phyloP scores from a whole-genome alignment of 129 eudicot species.

The Logfia minima region DNA sequence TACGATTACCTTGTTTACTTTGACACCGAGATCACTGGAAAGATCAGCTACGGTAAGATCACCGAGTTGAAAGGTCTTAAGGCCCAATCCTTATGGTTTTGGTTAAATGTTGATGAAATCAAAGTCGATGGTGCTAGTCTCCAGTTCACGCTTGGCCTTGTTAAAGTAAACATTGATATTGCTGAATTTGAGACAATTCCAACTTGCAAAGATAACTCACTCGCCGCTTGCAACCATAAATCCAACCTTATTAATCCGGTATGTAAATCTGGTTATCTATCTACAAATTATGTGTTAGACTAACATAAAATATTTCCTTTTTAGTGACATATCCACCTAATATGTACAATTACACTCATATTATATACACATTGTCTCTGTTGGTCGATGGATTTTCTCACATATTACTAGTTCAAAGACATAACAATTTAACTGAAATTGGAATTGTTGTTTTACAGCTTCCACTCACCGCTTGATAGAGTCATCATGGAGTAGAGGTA shows the following conservation, averaged over 20 bases:
- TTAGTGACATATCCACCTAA: neutral
- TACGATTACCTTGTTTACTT: slow-evolving; percentile 67
- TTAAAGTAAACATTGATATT: slow-evolving; percentile 56
- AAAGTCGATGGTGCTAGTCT: slow-evolving; percentile 56
- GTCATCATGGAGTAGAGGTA: neutral
- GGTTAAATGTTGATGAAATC: slow-evolving; percentile 69
- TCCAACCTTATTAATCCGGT: neutral
- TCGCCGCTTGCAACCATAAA: slow-evolving; percentile 6
- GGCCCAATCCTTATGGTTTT: slow-evolving; percentile 45
- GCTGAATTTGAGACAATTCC: slow-evolving; percentile 54
- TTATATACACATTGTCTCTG: too few species aligned
- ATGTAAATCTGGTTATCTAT: neutral
- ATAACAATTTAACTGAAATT: neutral
- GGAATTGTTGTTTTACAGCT: neutral
- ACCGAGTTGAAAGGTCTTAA: slow-evolving; percentile 58
- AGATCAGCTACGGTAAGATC: slow-evolving; percentile 50
- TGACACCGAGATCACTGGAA: slow-evolving; percentile 54
- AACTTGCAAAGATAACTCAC: slow-evolving; percentile 43
- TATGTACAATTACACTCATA: neutral
- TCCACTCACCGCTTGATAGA: slow-evolving; percentile 8
- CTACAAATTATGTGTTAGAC: too few species aligned
- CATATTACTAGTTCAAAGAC: too few species aligned
- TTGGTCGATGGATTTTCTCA: too few species aligned
- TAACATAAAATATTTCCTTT: too few species aligned
- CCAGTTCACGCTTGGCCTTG: slow-evolving; percentile 59